Evolutionary conservation across 1,284 basidiomycete genomes (phyloP).

Genomic region (Mycosarcoma maydis): DNA sequence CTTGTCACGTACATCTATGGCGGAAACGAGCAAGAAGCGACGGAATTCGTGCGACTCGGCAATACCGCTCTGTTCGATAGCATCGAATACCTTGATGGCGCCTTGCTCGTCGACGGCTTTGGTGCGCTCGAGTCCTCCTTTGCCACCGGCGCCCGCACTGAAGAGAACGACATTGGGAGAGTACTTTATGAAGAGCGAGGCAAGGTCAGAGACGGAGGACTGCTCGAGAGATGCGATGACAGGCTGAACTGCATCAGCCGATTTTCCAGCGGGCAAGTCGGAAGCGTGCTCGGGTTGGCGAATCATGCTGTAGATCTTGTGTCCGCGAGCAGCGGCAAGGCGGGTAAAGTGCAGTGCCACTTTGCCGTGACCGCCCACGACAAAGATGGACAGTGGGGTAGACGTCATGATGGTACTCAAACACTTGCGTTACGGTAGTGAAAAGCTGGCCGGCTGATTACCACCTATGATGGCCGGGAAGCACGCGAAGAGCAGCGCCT

Average conservation of each 20-base stretch:
- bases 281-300: slow-evolving; percentile 47
- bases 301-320: slow-evolving; percentile 51
- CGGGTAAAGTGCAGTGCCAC: slow-evolving; percentile 55
- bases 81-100: slow-evolving; percentile 78
- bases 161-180: slow-evolving; percentile 74
- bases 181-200: slow-evolving; percentile 70
- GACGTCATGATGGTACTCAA: slow-evolving; percentile 9
- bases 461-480: neutral
- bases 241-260: slow-evolving; percentile 69
- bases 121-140: slow-evolving; percentile 74
- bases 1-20: slow-evolving; percentile 74
- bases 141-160: slow-evolving; percentile 77
- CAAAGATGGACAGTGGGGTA: slow-evolving; percentile 43
- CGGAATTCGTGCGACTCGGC: slow-evolving; percentile 69
- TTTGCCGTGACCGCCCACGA: slow-evolving; percentile 55
- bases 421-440: neutral
- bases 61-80: slow-evolving; percentile 72
- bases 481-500: neutral
- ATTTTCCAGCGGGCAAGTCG: slow-evolving; percentile 37
- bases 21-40: slow-evolving; percentile 74
- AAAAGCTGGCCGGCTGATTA: no score
- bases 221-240: slow-evolving; percentile 75
- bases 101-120: slow-evolving; percentile 78
- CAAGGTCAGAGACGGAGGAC: slow-evolving; percentile 71
- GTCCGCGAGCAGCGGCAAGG: slow-evolving; percentile 41